phyloP scores from a whole-genome alignment of 805 yeast species.

The Sporopachydermia lactativora region DNA sequence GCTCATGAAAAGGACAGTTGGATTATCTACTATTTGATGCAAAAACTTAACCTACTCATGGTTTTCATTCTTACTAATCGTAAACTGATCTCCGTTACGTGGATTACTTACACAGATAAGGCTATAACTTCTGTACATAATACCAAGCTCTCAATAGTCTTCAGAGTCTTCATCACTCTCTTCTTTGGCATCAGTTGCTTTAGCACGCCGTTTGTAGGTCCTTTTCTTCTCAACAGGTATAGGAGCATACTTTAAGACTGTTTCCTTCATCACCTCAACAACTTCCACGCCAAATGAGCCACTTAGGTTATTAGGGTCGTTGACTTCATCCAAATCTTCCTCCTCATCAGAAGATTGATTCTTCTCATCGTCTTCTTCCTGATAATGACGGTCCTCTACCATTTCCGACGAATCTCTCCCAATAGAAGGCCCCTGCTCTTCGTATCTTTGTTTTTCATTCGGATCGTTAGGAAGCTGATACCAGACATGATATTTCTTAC shows the following conservation, averaged over 20 bases:
- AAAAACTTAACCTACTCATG: no score
- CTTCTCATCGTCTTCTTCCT: constrained; percentile 22
- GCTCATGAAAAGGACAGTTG: constrained; percentile 30
- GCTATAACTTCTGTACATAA: no score
- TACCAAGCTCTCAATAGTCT: no score
- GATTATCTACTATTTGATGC: no score
- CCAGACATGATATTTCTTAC: constrained; percentile 60
- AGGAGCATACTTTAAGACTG: not conserved
- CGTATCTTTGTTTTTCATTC: constrained; percentile 44
- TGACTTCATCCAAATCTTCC: not conserved
- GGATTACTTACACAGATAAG: no score
- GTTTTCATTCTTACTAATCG: no score
- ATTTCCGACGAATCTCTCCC: constrained; percentile 45
- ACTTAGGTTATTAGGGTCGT: not conserved
- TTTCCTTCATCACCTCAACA: not conserved
- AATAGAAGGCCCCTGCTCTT: not conserved
- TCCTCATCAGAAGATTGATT: constrained; percentile 13
- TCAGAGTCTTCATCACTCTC: not conserved
- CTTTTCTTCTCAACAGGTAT: not conserved
- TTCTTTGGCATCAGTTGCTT: not conserved
- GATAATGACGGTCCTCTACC: constrained; percentile 38
- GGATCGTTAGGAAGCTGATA: constrained; percentile 66
- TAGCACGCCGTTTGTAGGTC: not conserved
- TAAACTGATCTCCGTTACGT: no score
- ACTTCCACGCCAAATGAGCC: not conserved